Evolutionary conservation across 2,329 filamentous ascomycete species (phyloP), one percentile per base, ranked within the genome.

Genomic region (Diaporthe citriasiana): DNA sequence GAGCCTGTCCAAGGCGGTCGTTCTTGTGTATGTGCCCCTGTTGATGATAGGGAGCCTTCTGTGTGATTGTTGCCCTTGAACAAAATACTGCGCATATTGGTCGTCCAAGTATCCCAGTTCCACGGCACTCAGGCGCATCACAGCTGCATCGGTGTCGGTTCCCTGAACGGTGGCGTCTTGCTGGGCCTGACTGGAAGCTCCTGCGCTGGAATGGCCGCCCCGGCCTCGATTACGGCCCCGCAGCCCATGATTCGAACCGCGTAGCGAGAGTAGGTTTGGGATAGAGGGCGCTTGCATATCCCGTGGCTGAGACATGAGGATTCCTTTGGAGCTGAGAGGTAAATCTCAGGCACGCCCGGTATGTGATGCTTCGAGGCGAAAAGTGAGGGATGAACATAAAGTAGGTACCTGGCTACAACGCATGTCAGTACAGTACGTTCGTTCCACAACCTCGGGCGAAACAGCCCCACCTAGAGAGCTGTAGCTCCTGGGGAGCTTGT

Each of bases 11-110:
- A 99, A 92, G 33, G 94, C 94, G 7, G 89, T 90, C 12, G 95
- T 98, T 75, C 97, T 92, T 30, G 95, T 93, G 80, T 98, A 98
- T n/a, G 96, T 98, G 70, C 95, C 96, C 90, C 96, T 88, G 81
- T 99, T 98, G 80, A 99, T 98, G 76, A 99, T 94, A 69, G 97
- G 97, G 76, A 97, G 88, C 73, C 96, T 89, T 77, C 93, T 89
- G 17, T 90, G 85, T 1, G 86, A 79, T 22, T 87, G 84, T 74
- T 69, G 66, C 5, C 86, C 87, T 72, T 89, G 85, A 2, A 93
- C 91, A 81, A 98, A 95, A 71, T 88, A 87, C 70, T 85, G 85
- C 2, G 95, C 95, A 84, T 93, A 98, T 0, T 89, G 89, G 80
- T 99, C 97, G 3, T 93, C 85, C 1, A 99, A 86, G 81, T 98